Percentiles rank a stretch among this genome's conserved stretches.
These are phyloP conservation scores for Fonsecaea pedrosoi DNA, from an alignment of 2,329 filamentous ascomycete species.

Conservation along the genomic window DNA sequence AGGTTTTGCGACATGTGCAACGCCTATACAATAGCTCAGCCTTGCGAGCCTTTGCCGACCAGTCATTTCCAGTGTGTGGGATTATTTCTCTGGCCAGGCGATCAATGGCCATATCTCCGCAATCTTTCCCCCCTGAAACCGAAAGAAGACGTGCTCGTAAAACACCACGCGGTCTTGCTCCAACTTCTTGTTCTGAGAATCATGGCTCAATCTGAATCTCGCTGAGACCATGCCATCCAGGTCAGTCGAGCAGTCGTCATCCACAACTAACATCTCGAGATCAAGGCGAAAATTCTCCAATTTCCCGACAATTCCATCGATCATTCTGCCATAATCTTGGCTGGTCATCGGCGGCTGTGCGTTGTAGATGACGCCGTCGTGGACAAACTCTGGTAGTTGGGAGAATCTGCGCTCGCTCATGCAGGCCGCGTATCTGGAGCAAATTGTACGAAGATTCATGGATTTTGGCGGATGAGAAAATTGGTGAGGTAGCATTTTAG, in stretches of 20 bases:
- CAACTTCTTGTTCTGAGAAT: conserved; percentile 9
- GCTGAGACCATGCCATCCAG: conserved; percentile 27
- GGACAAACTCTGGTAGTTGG: conserved; percentile 20
- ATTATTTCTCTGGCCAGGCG: conserved; percentile 26
- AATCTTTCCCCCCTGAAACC: conserved; percentile 24
- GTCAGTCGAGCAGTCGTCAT: conserved; percentile 12
- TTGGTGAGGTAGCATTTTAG: no score
- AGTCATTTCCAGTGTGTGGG: not conserved
- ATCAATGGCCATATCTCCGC: conserved; percentile 28
- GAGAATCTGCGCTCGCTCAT: conserved; percentile 21
- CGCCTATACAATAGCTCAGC: no score
- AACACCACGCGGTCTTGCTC: conserved; percentile 19
- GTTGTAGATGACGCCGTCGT: conserved; percentile 24
- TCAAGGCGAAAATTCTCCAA: conserved; percentile 23
- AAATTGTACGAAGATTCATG: conserved; percentile 25
- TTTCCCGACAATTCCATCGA: conserved; percentile 17
- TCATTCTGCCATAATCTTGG: conserved; percentile 25
- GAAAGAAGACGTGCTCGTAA: conserved; percentile 29
- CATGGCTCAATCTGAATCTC: conserved; percentile 28
- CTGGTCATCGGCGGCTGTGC: conserved; percentile 23
- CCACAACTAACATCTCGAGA: conserved; percentile 26
- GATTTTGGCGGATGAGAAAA: not conserved
- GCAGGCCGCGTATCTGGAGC: conserved; percentile 26
- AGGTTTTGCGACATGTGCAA: no score
- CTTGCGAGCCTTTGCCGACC: no score